A percentile compares a stretch with the other conserved stretches of the same genome.
Conservation (phyloP, 352 stramenopile genomes). For the Ochromonadaceae sp. region DNA sequence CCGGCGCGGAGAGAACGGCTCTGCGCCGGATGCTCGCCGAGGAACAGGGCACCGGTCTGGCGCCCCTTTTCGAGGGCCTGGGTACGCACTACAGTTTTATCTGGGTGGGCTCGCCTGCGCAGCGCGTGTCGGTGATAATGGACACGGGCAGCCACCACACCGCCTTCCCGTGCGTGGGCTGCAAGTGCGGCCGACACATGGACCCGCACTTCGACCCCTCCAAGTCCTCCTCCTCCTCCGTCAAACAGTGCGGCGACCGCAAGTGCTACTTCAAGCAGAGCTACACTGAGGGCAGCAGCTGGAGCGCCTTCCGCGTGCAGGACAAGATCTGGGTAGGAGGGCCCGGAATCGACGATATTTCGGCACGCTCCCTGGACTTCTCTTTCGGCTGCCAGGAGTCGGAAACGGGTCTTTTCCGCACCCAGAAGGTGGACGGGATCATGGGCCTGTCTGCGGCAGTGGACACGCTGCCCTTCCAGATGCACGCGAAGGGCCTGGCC, state of each 20-base stretch:
- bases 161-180: slow-evolving; percentile 78
- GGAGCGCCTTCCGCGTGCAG: slow-evolving; percentile 64
- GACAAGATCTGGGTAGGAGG: slow-evolving; percentile 43
- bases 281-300: slow-evolving; percentile 81
- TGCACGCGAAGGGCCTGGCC: slow-evolving; percentile 58
- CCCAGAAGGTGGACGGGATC: slow-evolving; percentile 82
- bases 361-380: slow-evolving; percentile 22
- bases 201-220: slow-evolving; percentile 38
- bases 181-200: slow-evolving; percentile 58
- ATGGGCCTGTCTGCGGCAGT: slow-evolving; percentile 66
- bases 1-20: too few species aligned
- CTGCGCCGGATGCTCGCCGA: too few species aligned
- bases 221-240: slow-evolving; percentile 27
- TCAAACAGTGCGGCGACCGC: slow-evolving; percentile 25
- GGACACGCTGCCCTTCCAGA: slow-evolving; percentile 46
- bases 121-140: slow-evolving; percentile 69
- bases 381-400: slow-evolving; percentile 27
- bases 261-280: slow-evolving; percentile 67
- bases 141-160: slow-evolving; percentile 81
- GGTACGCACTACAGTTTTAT: slow-evolving; percentile 48
- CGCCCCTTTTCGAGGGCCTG: slow-evolving; percentile 43
- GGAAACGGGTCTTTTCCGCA: slow-evolving; percentile 39
- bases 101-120: slow-evolving; percentile 39
- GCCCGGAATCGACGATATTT: neutral
- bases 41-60: too few species aligned